phyloP scores from a whole-genome alignment of 345 rosid species.

The Melaleuca alternifolia region DNA sequence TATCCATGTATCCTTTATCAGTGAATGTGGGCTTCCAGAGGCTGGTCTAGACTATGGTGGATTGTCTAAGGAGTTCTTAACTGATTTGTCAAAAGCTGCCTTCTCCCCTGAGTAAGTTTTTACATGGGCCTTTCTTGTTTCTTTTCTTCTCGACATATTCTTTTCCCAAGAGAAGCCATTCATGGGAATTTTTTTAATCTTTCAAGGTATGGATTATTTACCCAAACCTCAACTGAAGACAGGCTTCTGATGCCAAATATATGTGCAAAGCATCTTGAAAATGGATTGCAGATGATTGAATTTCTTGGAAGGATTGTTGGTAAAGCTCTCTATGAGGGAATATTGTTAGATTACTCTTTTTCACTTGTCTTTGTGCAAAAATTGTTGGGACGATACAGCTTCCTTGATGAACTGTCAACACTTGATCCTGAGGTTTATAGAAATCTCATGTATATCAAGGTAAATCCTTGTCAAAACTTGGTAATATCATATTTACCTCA shows the following conservation, averaged over 20 bases:
- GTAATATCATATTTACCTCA: background rate
- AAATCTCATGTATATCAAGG: conserved; percentile 94
- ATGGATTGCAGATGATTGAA: conserved; percentile 89
- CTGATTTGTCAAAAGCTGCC: conserved; percentile 89
- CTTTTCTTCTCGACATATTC: background rate
- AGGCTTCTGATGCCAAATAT: conserved; percentile 81
- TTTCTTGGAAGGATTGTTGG: conserved; percentile 98
- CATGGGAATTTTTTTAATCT: conserved; percentile 1
- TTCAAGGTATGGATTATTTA: conserved; percentile 75
- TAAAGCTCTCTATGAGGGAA: conserved; percentile 96
- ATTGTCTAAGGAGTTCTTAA: conserved; percentile 87
- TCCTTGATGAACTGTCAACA: conserved; percentile 91
- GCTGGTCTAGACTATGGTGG: conserved; percentile 99
- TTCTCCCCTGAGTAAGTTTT: conserved; percentile 87
- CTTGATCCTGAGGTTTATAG: conserved; percentile 93
- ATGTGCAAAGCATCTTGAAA: conserved; percentile 75
- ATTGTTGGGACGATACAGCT: conserved; percentile 92
- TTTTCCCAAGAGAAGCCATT: background rate
- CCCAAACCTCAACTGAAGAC: conserved; percentile 78
- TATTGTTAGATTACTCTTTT: conserved; percentile 86
- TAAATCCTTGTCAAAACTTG: conserved; percentile 17
- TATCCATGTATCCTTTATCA: conserved; percentile 90
- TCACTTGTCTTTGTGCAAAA: conserved; percentile 90
- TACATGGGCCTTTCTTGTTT: background rate
- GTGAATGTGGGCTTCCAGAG: conserved; percentile 95